A percentile compares a stretch with the other conserved stretches of the same genome.
Conservation (phyloP, 805 yeast genomes). For the Wickerhamiella sergipiensis region DNA sequence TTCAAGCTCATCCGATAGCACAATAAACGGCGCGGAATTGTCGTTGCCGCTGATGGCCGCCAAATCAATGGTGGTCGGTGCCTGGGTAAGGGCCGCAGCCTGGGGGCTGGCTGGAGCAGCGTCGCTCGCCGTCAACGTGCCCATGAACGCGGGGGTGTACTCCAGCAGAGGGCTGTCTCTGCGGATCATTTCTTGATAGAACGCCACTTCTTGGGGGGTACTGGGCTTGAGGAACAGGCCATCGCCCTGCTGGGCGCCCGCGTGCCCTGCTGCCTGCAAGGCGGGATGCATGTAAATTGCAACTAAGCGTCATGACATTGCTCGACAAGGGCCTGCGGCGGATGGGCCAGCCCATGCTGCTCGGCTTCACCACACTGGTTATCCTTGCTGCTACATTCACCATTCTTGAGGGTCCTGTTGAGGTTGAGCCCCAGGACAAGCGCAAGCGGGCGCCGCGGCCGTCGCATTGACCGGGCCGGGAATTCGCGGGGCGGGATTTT, state of each 20-base stretch:
- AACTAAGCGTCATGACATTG: slow-evolving; percentile 6
- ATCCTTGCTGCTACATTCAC: slow-evolving; percentile 11
- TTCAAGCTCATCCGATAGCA: slow-evolving; percentile 53
- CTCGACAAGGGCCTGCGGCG: slow-evolving; percentile 8
- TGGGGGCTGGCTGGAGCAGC: neutral
- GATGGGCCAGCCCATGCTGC: slow-evolving; percentile 11
- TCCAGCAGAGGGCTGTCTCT: slow-evolving; percentile 16
- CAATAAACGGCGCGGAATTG: slow-evolving; percentile 27
- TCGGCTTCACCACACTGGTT: slow-evolving; percentile 10
- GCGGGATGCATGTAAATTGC: slow-evolving; percentile 9
- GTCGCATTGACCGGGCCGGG: neutral
- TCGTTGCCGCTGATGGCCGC: neutral
- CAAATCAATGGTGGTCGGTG: neutral
- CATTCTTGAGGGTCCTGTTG: slow-evolving; percentile 8
- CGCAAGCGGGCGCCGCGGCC: neutral
- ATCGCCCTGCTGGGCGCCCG: slow-evolving; percentile 57
- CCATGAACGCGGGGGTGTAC: slow-evolving; percentile 46
- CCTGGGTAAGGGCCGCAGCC: neutral
- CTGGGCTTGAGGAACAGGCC: slow-evolving; percentile 62
- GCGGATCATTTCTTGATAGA: slow-evolving; percentile 36
- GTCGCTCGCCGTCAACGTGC: slow-evolving; percentile 32
- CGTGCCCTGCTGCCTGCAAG: slow-evolving; percentile 90
- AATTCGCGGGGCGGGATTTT: neutral
- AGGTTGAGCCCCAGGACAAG: neutral
- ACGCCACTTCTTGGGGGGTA: slow-evolving; percentile 51